phyloP scores from a whole-genome alignment of 1,284 basidiomycete species.

The Apiotrichum veenhuisii region DNA sequence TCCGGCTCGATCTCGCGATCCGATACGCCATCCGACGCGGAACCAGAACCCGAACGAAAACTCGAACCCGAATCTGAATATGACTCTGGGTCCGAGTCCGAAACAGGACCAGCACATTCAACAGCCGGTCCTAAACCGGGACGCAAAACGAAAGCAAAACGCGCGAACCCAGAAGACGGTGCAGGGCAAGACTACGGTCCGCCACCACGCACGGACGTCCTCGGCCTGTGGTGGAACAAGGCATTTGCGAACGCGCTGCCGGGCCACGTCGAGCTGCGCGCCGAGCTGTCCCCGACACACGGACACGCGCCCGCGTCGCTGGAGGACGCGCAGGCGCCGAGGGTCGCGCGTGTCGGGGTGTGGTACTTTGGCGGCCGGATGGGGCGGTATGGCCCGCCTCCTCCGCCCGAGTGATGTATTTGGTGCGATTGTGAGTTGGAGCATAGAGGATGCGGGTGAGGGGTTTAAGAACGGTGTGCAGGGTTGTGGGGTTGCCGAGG shows the following conservation, averaged over 20 bases:
- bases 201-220: background rate
- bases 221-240: constrained; percentile 17
- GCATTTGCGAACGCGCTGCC: constrained; percentile 2
- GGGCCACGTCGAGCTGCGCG: constrained; percentile 6
- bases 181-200: background rate
- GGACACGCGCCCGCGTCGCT: background rate
- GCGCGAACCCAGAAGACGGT: background rate
- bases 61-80: too few relatives aligned
- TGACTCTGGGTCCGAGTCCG: too few relatives aligned
- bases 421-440: too few relatives aligned
- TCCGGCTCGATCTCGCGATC: background rate
- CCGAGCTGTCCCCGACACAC: constrained; percentile 7
- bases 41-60: too few relatives aligned
- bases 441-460: too few relatives aligned
- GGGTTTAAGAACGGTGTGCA: too few relatives aligned
- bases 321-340: too few relatives aligned
- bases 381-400: constrained; percentile 12
- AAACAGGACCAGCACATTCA: too few relatives aligned
- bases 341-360: constrained; percentile 6
- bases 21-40: background rate
- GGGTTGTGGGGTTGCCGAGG: too few relatives aligned
- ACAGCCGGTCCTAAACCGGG: too few relatives aligned
- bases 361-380: constrained; percentile 15
- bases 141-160: too few relatives aligned
- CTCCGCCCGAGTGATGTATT: too few relatives aligned